Conservation (phyloP, 2,329 filamentous ascomycete species). For the Parafenestella ontariensis region DNA sequence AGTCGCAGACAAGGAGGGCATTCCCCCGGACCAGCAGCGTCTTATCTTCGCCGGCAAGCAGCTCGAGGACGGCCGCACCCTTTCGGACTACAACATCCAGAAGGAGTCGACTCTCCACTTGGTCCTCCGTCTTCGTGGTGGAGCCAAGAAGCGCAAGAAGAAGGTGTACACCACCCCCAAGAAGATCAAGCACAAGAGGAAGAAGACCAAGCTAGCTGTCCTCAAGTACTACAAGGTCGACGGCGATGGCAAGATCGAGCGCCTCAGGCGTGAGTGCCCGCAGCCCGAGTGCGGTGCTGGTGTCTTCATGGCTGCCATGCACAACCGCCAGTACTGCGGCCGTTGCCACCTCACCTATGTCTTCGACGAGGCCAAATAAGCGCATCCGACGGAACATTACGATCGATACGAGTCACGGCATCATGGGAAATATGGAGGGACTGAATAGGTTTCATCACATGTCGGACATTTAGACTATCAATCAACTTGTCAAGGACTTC, state of each 20-base stretch:
- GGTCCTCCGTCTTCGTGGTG: slow-evolving; percentile 97
- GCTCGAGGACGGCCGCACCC: slow-evolving; percentile 98
- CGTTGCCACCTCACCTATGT: slow-evolving; percentile 75
- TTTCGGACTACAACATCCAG: slow-evolving; percentile 99
- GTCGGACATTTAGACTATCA: slow-evolving; percentile 35
- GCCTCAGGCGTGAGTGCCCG: slow-evolving; percentile 97
- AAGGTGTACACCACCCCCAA: slow-evolving; percentile 99
- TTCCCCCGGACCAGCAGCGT: slow-evolving; percentile 98
- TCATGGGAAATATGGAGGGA: slow-evolving; percentile 30
- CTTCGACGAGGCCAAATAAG: slow-evolving; percentile 70
- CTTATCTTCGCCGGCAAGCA: slow-evolving; percentile 99
- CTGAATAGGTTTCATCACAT: slow-evolving; percentile 31
- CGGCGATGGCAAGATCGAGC: slow-evolving; percentile 99
- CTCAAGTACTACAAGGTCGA: slow-evolving; percentile 99
- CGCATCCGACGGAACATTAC: slow-evolving; percentile 20
- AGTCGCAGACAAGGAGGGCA: slow-evolving; percentile 95
- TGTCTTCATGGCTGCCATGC: slow-evolving; percentile 99
- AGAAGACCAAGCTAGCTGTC: slow-evolving; percentile 99
- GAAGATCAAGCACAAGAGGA: slow-evolving; percentile 99
- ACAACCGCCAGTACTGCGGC: slow-evolving; percentile 97
- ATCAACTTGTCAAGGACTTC: slow-evolving; percentile 31
- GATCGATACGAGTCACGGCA: slow-evolving; percentile 36
- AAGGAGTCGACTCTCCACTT: slow-evolving; percentile 99
- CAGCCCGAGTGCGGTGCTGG: slow-evolving; percentile 86
- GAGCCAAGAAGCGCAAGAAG: slow-evolving; percentile 98